Conservation (phyloP, 129 eudicot species). For the Helichrysum umbraculigerum region DNA sequence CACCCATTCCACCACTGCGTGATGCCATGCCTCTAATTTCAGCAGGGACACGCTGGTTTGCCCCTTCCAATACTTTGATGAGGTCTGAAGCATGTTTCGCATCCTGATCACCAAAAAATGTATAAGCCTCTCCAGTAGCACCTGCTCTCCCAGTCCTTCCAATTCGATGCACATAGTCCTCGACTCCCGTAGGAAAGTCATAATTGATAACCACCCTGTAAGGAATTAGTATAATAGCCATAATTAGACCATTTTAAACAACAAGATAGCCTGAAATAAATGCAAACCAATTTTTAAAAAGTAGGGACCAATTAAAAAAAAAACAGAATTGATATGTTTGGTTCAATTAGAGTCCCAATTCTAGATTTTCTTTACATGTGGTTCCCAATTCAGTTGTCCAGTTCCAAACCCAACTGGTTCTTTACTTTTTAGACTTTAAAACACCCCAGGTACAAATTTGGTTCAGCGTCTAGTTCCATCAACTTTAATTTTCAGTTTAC, state of each 20-base stretch:
- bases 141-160: slow-evolving; percentile 99
- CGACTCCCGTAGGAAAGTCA: slow-evolving; percentile 92
- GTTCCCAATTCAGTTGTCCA: neutral
- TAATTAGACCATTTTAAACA: neutral
- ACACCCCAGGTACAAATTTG: neutral
- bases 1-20: slow-evolving; percentile 79
- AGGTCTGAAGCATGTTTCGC: slow-evolving; percentile 82
- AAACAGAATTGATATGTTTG: too few species aligned
- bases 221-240: neutral
- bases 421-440: neutral
- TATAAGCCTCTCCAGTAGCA: slow-evolving; percentile 88
- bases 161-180: slow-evolving; percentile 95
- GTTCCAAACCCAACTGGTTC: neutral
- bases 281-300: too few species aligned
- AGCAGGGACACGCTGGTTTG: slow-evolving; percentile 77
- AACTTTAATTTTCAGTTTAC: neutral
- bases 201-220: slow-evolving; percentile 86
- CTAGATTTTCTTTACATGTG: too few species aligned
- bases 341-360: too few species aligned
- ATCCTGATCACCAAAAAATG: slow-evolving; percentile 78
- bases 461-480: neutral
- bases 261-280: neutral
- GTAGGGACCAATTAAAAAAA: too few species aligned
- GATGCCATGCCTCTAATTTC: slow-evolving; percentile 80
- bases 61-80: slow-evolving; percentile 88